phyloP scores from a whole-genome alignment of 352 stramenopile genomes.

The Phytopythium ostracodes region DNA sequence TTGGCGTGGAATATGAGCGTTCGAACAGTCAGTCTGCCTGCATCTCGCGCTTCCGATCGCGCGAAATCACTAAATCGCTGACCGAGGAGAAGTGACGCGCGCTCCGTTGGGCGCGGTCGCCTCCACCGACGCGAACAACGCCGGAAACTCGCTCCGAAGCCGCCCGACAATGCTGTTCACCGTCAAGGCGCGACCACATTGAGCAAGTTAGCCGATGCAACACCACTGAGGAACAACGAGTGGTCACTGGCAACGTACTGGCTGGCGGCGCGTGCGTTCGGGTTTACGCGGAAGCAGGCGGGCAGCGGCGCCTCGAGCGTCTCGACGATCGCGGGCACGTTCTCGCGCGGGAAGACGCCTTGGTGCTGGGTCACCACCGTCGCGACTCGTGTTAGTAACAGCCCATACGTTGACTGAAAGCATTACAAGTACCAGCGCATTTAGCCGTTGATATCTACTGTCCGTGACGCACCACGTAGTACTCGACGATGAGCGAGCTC shows the following conservation, averaged over 20 bases:
- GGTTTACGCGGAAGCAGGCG: slow-evolving; percentile 71
- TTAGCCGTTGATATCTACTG: background rate
- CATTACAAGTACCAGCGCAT: background rate
- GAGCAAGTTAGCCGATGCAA: background rate
- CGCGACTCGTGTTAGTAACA: slow-evolving; percentile 1
- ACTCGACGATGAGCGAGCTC: slow-evolving; percentile 45
- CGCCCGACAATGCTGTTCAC: slow-evolving; percentile 36
- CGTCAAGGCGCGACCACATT: background rate
- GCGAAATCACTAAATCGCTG: background rate
- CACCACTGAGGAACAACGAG: background rate
- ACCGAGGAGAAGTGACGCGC: slow-evolving; percentile 36
- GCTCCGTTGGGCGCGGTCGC: slow-evolving; percentile 15
- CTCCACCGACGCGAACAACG: slow-evolving; percentile 28
- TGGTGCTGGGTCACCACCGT: slow-evolving; percentile 29
- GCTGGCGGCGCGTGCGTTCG: slow-evolving; percentile 22
- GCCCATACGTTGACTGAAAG: background rate
- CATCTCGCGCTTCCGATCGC: background rate
- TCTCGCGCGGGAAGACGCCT: slow-evolving; percentile 46
- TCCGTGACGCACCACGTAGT: slow-evolving; percentile 46
- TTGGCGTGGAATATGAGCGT: background rate
- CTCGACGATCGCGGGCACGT: slow-evolving; percentile 36
- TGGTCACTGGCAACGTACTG: slow-evolving; percentile 12
- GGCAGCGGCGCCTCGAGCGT: slow-evolving; percentile 56
- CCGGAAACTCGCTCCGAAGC: slow-evolving; percentile 40
- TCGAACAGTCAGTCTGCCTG: background rate